Evolutionary conservation across 495 filamentous ascomycete genomes (phyloP).

Genomic region (Annulohypoxylon maeteangense): DNA sequence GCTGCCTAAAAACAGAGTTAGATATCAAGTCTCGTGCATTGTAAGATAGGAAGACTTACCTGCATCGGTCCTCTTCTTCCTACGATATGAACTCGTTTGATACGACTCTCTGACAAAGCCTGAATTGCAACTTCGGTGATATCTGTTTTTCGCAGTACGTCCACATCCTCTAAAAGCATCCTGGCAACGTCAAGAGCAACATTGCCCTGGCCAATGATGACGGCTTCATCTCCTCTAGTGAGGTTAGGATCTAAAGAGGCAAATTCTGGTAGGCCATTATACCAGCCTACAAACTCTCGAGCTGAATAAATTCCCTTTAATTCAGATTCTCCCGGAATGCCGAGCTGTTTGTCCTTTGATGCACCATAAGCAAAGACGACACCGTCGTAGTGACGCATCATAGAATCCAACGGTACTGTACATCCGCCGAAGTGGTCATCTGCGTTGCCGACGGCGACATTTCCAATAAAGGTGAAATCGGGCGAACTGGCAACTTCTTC

Average conservation of each 20-base stretch:
- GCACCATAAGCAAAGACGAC: constrained; percentile 95
- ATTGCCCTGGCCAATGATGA: constrained; percentile 94
- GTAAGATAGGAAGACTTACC: constrained; percentile 57
- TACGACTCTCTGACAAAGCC: constrained; percentile 72
- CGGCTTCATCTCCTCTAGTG: constrained; percentile 79
- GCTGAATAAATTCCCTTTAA: constrained; percentile 84
- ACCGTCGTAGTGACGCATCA: constrained; percentile 89
- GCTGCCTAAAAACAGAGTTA: constrained; percentile 66
- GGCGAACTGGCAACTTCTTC: constrained; percentile 83
- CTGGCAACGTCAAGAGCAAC: constrained; percentile 94
- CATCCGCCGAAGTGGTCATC: constrained; percentile 52
- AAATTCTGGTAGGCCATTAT: constrained; percentile 92
- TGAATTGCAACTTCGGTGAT: constrained; percentile 87
- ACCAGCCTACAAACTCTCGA: constrained; percentile 96
- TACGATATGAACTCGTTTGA: constrained; percentile 84
- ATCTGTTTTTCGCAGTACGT: constrained; percentile 81
- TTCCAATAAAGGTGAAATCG: constrained; percentile 91
- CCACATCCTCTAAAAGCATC: constrained; percentile 79
- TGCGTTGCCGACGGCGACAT: constrained; percentile 77
- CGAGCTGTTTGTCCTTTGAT: constrained; percentile 78
- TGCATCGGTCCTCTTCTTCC: constrained; percentile 90
- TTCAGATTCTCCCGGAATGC: constrained; percentile 80
- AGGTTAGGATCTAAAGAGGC: constrained; percentile 80
- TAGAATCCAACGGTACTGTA: constrained; percentile 72
- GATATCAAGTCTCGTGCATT: constrained; percentile 64